phyloP scores from a whole-genome alignment of 345 rosid genomes.

The Arabis hirsuta region DNA sequence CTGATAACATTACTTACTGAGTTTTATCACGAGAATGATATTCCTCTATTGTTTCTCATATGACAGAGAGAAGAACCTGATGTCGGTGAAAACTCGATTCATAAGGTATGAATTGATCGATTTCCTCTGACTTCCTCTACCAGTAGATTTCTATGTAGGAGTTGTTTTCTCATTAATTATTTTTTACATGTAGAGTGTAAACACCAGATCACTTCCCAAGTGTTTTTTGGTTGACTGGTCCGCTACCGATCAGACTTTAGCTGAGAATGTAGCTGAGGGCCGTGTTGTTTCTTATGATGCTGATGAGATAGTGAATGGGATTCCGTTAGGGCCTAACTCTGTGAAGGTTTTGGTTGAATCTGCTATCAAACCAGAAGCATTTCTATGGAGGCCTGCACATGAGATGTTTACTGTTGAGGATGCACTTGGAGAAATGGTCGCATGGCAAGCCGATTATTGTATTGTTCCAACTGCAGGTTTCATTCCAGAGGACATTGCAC shows the following conservation, averaged over 20 bases:
- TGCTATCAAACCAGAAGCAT: neutral
- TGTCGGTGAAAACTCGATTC: neutral
- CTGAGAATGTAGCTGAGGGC: neutral
- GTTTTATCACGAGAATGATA: too few species aligned
- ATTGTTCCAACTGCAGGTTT: too few species aligned
- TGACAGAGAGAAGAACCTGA: too few species aligned
- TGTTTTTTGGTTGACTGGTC: constrained; percentile 15
- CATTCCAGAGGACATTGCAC: neutral
- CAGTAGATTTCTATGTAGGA: too few species aligned
- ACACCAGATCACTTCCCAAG: constrained; percentile 6
- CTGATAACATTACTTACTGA: too few species aligned
- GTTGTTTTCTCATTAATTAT: too few species aligned
- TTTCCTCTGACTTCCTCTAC: too few species aligned
- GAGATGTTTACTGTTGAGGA: too few species aligned
- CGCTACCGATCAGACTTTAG: neutral
- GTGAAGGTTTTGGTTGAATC: constrained; percentile 1
- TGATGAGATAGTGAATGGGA: neutral
- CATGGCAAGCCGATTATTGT: too few species aligned
- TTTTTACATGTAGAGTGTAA: neutral
- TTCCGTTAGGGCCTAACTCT: neutral
- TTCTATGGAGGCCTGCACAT: too few species aligned
- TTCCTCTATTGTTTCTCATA: too few species aligned
- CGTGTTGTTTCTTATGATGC: constrained; percentile 10
- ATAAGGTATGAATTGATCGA: neutral
- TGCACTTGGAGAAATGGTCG: too few species aligned